These are phyloP conservation scores for Colletotrichum nymphaeae DNA, from an alignment of 2,329 filamentous ascomycete genomes.

Conservation along the genomic window DNA sequence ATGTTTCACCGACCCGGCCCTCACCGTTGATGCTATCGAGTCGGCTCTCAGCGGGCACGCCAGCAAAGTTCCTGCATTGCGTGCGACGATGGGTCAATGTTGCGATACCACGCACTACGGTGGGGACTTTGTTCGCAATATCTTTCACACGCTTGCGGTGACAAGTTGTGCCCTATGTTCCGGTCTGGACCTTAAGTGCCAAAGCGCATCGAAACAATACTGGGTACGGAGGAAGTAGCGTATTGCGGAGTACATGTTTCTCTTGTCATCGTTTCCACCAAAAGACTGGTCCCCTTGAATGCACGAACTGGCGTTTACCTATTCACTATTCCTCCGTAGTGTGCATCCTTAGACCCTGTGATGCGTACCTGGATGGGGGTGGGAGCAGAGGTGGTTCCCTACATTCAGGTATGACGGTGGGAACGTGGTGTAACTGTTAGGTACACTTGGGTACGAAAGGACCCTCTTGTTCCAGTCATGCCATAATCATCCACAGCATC, in stretches of 20 bases:
- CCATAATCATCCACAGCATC: slow-evolving; percentile 2
- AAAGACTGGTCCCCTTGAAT: background rate
- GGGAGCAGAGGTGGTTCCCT: slow-evolving; percentile 9
- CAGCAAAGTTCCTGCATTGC: background rate
- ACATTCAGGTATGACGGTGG: slow-evolving; percentile 8
- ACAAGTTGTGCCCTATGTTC: background rate
- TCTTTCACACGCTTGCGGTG: background rate
- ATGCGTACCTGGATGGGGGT: slow-evolving; percentile 10
- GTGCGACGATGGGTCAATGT: background rate
- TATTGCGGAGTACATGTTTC: slow-evolving; percentile 19
- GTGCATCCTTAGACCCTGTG: background rate
- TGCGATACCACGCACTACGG: background rate
- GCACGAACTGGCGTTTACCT: background rate
- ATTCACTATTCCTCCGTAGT: background rate
- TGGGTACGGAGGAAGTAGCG: background rate
- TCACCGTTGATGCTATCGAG: background rate
- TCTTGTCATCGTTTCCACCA: slow-evolving; percentile 1
- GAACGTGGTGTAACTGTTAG: background rate
- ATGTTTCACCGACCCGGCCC: slow-evolving; percentile 19
- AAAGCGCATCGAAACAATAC: background rate
- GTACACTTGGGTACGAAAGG: background rate
- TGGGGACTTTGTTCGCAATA: background rate
- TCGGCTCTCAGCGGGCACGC: background rate
- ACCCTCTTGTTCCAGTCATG: slow-evolving; percentile 10
- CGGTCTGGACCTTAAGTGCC: background rate